Percentiles rank a stretch among this genome's conserved stretches.
These are phyloP conservation scores for Crinitomyces ghanaensis DNA, from an alignment of 805 yeast genomes.

Conservation along the genomic window DNA sequence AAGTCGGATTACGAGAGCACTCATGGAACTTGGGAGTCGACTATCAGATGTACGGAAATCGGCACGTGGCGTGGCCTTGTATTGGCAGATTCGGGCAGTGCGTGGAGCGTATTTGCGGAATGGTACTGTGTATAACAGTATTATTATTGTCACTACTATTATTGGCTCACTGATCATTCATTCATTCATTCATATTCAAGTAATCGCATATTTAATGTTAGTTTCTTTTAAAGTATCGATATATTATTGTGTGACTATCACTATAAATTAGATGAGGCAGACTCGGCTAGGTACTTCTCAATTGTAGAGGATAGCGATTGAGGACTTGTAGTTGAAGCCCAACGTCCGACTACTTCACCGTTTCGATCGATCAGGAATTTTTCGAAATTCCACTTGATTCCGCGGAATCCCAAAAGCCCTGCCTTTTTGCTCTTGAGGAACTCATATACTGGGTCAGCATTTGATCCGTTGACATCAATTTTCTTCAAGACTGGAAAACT, in stretches of 20 bases:
- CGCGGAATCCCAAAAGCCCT: constrained; percentile 54
- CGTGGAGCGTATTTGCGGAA: constrained; percentile 86
- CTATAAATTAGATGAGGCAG: too few species aligned
- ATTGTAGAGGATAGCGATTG: constrained; percentile 43
- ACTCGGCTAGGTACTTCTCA: constrained; percentile 39
- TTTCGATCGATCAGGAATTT: constrained; percentile 50
- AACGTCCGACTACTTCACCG: constrained; percentile 52
- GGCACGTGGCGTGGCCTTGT: constrained; percentile 83
- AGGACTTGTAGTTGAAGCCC: constrained; percentile 62
- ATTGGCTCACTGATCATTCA: too few species aligned
- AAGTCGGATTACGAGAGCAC: constrained; percentile 33
- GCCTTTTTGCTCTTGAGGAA: constrained; percentile 58
- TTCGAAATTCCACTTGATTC: constrained; percentile 72
- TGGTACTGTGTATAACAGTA: constrained; percentile 57
- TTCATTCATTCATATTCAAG: too few species aligned
- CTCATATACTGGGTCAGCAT: constrained; percentile 69
- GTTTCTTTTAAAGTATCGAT: too few species aligned
- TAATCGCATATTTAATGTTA: too few species aligned
- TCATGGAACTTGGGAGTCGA: constrained; percentile 41
- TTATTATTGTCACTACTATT: too few species aligned
- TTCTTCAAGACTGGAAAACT: constrained; percentile 81
- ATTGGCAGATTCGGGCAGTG: constrained; percentile 59
- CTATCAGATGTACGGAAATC: constrained; percentile 49
- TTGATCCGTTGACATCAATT: constrained; percentile 78
- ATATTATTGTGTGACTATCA: too few species aligned